Evolutionary conservation across 805 yeast genomes (phyloP).

Genomic region (Spathaspora girioi): DNA sequence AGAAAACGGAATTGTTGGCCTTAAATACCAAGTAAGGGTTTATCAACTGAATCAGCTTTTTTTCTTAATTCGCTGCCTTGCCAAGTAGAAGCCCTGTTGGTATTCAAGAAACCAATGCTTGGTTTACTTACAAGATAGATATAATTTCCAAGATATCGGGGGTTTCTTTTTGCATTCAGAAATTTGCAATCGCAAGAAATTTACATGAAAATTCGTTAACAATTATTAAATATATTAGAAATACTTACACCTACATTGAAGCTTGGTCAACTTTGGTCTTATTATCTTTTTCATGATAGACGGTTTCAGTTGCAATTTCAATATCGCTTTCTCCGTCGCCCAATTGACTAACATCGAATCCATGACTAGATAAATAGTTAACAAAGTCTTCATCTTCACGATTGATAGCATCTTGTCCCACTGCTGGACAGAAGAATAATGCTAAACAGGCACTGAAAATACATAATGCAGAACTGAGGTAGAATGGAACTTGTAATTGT

Average conservation of each 20-base stretch:
- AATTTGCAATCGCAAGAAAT: no score
- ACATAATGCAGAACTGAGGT: slow-evolving; percentile 75
- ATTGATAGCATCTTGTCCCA: slow-evolving; percentile 79
- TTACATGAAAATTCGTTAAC: no score
- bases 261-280: not conserved
- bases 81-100: no score
- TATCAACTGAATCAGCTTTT: no score
- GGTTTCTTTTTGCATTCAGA: no score
- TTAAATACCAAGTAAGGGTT: no score
- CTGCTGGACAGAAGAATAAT: slow-evolving; percentile 69
- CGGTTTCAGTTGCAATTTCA: not conserved
- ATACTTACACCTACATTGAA: not conserved
- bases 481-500: slow-evolving; percentile 77
- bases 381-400: slow-evolving; percentile 73
- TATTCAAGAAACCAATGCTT: no score
- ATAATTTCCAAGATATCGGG: no score
- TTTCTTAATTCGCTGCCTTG: no score
- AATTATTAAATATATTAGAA: not conserved
- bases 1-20: no score
- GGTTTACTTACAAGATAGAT: no score
- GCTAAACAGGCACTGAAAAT: slow-evolving; percentile 67
- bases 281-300: not conserved
- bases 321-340: slow-evolving; percentile 32
- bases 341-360: slow-evolving; percentile 64
- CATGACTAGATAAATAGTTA: slow-evolving; percentile 58